Evolutionary conservation across 192 early-diverging fungal species (phyloP).

Genomic region (Coemansia furcata): DNA sequence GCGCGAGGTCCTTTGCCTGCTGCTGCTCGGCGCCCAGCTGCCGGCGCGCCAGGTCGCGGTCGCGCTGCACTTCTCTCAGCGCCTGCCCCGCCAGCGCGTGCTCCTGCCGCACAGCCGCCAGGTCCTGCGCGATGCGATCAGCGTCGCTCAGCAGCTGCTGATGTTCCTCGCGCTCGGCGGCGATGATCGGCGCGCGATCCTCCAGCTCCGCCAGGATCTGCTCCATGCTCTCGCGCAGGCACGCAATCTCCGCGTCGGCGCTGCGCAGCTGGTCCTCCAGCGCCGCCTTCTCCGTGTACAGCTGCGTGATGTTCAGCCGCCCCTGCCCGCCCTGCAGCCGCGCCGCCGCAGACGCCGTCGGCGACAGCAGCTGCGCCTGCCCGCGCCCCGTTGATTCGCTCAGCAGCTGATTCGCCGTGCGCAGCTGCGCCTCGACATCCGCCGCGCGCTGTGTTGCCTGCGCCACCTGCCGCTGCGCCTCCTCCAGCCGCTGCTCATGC

Average conservation of each 20-base stretch:
- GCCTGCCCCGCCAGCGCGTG: constrained; percentile 23
- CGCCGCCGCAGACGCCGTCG: constrained; percentile 56
- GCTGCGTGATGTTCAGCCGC: constrained; percentile 62
- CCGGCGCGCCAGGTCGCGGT: constrained; percentile 49
- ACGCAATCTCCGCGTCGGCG: constrained; percentile 50
- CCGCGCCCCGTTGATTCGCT: constrained; percentile 8
- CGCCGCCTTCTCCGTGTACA: constrained; percentile 59
- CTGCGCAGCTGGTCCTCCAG: constrained; percentile 53
- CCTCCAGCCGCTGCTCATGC: constrained; percentile 48
- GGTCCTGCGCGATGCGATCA: constrained; percentile 53
- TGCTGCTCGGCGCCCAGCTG: constrained; percentile 47
- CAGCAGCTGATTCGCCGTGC: constrained; percentile 31
- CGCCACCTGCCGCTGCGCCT: constrained; percentile 33
- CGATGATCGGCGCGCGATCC: constrained; percentile 58
- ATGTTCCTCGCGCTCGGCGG: constrained; percentile 59
- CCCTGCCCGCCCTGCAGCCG: constrained; percentile 43
- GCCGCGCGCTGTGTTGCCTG: not conserved
- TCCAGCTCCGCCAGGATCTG: constrained; percentile 60
- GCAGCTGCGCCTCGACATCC: constrained; percentile 23
- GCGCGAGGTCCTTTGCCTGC: constrained; percentile 57
- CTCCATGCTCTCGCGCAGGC: constrained; percentile 57
- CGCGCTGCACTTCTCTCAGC: constrained; percentile 34
- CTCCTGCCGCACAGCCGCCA: constrained; percentile 42
- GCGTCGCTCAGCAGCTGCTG: constrained; percentile 53
- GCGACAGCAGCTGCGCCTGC: constrained; percentile 35